These are phyloP conservation scores for Melampsora medusae DNA, from an alignment of 1,284 basidiomycete genomes.

Conservation along the genomic window DNA sequence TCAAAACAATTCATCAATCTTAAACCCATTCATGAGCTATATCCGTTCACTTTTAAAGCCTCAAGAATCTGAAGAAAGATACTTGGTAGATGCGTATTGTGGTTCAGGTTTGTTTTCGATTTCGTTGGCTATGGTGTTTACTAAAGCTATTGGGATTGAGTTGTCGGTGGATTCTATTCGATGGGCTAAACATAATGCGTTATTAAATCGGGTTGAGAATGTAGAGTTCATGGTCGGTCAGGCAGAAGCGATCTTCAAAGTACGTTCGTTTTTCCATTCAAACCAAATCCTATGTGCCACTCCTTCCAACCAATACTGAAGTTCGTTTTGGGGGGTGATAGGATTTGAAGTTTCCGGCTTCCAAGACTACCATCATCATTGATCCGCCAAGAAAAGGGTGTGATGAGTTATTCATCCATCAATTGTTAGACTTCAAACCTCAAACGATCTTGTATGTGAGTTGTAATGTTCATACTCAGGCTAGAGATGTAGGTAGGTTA, in stretches of 20 bases:
- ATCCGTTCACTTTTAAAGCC: conserved; percentile 57
- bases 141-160: conserved; percentile 83
- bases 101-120: conserved; percentile 86
- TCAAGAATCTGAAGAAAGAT: conserved; percentile 41
- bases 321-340: conserved; percentile 64
- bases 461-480: conserved; percentile 69
- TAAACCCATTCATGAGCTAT: conserved; percentile 76
- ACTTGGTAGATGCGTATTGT: conserved; percentile 54
- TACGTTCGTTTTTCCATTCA: conserved; percentile 49
- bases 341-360: conserved; percentile 64
- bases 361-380: conserved; percentile 70
- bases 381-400: conserved; percentile 66
- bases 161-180: conserved; percentile 68
- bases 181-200: conserved; percentile 75
- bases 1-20: conserved; percentile 95
- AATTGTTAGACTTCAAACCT: conserved; percentile 51
- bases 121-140: conserved; percentile 74
- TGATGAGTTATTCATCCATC: conserved; percentile 51
- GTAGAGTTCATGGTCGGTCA: conserved; percentile 61
- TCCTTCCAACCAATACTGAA: conserved; percentile 69
- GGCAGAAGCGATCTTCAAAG: conserved; percentile 62
- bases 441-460: conserved; percentile 52
- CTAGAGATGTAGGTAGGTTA: conserved; percentile 75
- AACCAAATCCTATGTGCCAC: conserved; percentile 59
- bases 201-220: conserved; percentile 64